Base-by-base conservation (phyloP, 2,329 filamentous ascomycete species). In the Sordariomycetes sp. region DNA sequence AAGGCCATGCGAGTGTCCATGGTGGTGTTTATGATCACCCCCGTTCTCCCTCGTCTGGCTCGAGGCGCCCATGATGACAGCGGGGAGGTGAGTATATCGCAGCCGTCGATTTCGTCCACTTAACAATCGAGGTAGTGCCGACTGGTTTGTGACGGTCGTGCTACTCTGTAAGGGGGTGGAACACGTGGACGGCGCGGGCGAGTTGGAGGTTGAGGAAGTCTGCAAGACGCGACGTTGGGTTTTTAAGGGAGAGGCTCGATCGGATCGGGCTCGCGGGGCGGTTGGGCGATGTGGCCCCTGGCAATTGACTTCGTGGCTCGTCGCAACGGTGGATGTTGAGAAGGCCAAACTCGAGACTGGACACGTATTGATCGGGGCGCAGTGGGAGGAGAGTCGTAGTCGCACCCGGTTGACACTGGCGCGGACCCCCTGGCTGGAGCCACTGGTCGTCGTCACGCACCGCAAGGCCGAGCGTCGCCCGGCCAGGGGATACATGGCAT, bases 1-100 rank as follows among this genome's bases (percentile, higher is more conserved):
- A 46, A 51, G 46, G 37, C 44, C 42, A 27, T 77, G 71, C 39
- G 64, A 61, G 42, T 76, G 74, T 37, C 64, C 59, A 44, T 77
- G 72, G 19, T 61, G 59, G 44, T 79, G 71, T 42, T 55, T 39
- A n/a, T 47, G 46, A 9, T 48, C 21, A 30, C 38, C 40, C 36
- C 41, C 43, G 35, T 48, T 48, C 34, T 54, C 49, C 34, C 52
- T 47, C 36, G 54, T 55, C 43, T 57, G 55, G 27, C 32, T 18
- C 25, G 46, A 44, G 41, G 49, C 46, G 37, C 49, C 49, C 46
- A 57, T 53, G 40, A 51, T 39, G 34, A 37, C 37, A 32, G 44
- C 32, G n/a, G 36, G 36, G 18, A 38, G 28, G n/a, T 38, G 26
- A 4, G 36, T 32, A 21, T 37, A 37, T 23, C 35, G 42, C 12